Conservation (phyloP, 768 basidiomycete genomes). For the Lactarius akahatsu region DNA sequence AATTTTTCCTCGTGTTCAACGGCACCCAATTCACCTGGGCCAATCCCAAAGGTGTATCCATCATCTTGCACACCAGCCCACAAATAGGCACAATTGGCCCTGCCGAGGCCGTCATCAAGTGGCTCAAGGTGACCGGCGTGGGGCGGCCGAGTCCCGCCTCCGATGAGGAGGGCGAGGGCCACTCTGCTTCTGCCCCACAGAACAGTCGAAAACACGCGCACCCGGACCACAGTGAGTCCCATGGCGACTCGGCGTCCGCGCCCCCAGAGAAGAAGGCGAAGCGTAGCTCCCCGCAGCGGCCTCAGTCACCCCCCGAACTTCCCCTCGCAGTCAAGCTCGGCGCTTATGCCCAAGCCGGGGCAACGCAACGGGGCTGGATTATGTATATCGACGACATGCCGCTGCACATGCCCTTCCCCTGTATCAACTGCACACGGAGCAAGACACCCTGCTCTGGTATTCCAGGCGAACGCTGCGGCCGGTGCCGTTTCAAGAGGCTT, state of each 20-base stretch:
- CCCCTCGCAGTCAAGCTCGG: slow-evolving; percentile 8
- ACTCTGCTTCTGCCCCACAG: slow-evolving; percentile 3
- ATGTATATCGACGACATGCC: slow-evolving; percentile 17
- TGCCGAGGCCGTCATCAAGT: slow-evolving; percentile 22
- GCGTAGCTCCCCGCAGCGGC: background rate
- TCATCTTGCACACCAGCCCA: slow-evolving; percentile 4
- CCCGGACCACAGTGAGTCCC: background rate
- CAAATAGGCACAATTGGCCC: slow-evolving; percentile 13
- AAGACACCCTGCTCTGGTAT: slow-evolving; percentile 21
- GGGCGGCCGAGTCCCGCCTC: background rate
- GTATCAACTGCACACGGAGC: slow-evolving; percentile 3
- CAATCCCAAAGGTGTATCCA: slow-evolving; percentile 20
- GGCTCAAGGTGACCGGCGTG: slow-evolving; percentile 16
- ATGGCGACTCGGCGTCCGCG: slow-evolving; percentile 8
- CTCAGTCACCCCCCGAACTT: background rate
- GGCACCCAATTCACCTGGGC: slow-evolving; percentile 19
- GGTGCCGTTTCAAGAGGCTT: slow-evolving; percentile 20
- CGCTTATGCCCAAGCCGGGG: slow-evolving; percentile 20
- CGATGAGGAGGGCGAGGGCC: background rate
- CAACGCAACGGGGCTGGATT: slow-evolving; percentile 19
- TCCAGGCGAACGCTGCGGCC: slow-evolving; percentile 22
- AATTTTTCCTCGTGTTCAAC: slow-evolving; percentile 22
- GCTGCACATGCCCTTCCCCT: slow-evolving; percentile 15
- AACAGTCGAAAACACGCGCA: slow-evolving; percentile 7
- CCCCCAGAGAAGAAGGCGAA: slow-evolving; percentile 16